These are phyloP conservation scores for Cutaneotrichosporon cavernicola DNA, from an alignment of 1,284 basidiomycete genomes.

Conservation along the genomic window DNA sequence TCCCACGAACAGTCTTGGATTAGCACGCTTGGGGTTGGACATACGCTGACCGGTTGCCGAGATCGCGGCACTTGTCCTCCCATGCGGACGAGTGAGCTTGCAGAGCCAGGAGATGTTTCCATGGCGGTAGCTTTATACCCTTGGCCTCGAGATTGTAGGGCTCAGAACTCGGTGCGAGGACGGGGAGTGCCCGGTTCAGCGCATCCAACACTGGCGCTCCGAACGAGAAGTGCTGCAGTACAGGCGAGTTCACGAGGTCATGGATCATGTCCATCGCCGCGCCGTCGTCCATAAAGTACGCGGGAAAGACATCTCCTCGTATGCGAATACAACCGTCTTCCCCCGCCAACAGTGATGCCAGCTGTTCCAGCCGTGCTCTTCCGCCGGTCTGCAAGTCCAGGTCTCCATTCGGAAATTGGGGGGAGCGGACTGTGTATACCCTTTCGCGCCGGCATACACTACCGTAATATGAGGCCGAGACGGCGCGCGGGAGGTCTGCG, in stretches of 20 bases:
- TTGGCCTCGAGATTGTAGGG: constrained; percentile 37
- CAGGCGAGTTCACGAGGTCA: constrained; percentile 41
- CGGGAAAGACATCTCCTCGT: constrained; percentile 45
- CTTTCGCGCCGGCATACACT: constrained; percentile 3
- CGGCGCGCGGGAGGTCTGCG: constrained; percentile 40
- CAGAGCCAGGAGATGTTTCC: constrained; percentile 50
- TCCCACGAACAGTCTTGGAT: constrained; percentile 44
- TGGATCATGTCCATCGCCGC: constrained; percentile 43
- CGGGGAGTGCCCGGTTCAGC: constrained; percentile 39
- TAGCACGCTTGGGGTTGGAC: constrained; percentile 5
- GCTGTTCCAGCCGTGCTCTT: constrained; percentile 35
- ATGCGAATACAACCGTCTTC: constrained; percentile 42
- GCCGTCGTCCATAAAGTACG: constrained; percentile 49
- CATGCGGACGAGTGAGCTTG: constrained; percentile 42
- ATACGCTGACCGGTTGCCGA: constrained; percentile 40
- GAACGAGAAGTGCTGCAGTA: constrained; percentile 49
- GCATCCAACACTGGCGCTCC: constrained; percentile 42
- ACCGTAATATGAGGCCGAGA: constrained; percentile 28
- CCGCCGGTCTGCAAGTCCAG: constrained; percentile 35
- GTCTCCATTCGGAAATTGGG: constrained; percentile 24
- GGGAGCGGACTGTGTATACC: not conserved
- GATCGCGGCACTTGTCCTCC: constrained; percentile 37
- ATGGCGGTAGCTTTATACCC: constrained; percentile 23
- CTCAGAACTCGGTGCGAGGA: constrained; percentile 32
- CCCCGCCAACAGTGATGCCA: constrained; percentile 35